Evolutionary conservation across 2,329 filamentous ascomycete species (phyloP).

Genomic region (Trichocomaceae sp.): DNA sequence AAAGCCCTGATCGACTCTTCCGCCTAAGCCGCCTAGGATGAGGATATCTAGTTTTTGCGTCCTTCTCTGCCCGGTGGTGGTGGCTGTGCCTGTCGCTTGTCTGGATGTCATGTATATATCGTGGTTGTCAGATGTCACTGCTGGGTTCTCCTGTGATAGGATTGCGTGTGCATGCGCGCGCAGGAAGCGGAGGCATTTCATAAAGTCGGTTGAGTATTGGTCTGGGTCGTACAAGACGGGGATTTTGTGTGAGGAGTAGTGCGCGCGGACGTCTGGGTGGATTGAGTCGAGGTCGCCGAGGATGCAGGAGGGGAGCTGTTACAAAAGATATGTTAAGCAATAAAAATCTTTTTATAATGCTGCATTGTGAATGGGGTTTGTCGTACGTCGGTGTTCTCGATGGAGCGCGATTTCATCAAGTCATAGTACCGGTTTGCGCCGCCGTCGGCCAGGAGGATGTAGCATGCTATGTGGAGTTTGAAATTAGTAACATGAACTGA

Average conservation of each 20-base stretch:
- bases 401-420: constrained; percentile 33
- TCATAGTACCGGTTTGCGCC: constrained; percentile 72
- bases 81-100: not conserved
- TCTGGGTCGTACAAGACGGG: constrained; percentile 65
- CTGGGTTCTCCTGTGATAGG: constrained; percentile 12
- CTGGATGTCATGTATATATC: constrained; percentile 12
- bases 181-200: constrained; percentile 65
- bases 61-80: constrained; percentile 8
- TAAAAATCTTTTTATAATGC: not conserved
- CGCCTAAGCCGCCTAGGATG: constrained; percentile 75
- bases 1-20: constrained; percentile 86
- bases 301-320: constrained; percentile 60
- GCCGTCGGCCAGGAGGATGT: constrained; percentile 79
- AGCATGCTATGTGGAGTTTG: constrained; percentile 46
- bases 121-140: constrained; percentile 8
- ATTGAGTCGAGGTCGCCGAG: constrained; percentile 91
- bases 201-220: constrained; percentile 86
- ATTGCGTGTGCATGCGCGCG: constrained; percentile 31
- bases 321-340: constrained; percentile 10
- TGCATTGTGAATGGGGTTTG: constrained; percentile 2
- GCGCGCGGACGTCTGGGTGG: constrained; percentile 52
- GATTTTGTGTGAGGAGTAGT: constrained; percentile 58
- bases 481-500: not conserved
- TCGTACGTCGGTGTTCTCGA: constrained; percentile 29
- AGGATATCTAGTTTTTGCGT: constrained; percentile 56